phyloP scores from a whole-genome alignment of 176 grass and related monocot species.

The Stipa capillata region DNA sequence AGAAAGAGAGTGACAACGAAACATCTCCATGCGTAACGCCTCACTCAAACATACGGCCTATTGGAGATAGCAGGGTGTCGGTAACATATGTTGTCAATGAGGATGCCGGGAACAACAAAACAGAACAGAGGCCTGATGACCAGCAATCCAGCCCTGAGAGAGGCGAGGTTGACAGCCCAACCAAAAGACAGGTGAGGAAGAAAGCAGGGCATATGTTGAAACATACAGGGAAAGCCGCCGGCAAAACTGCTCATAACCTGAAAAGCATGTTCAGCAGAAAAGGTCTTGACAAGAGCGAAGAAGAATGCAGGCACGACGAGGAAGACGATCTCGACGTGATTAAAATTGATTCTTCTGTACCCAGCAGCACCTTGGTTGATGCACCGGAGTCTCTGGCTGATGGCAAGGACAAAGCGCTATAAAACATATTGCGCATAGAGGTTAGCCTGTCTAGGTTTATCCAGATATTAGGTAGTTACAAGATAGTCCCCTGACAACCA shows the following conservation, averaged over 20 bases:
- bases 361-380: background rate
- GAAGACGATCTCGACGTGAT: background rate
- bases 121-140: background rate
- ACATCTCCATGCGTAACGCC: conserved; percentile 26
- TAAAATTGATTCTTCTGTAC: background rate
- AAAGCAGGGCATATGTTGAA: conserved; percentile 59
- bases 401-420: background rate
- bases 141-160: conserved; percentile 14
- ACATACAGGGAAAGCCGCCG: conserved; percentile 41
- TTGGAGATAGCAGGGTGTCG: conserved; percentile 59
- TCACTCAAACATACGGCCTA: conserved; percentile 32
- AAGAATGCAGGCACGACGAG: conserved; percentile 23
- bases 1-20: conserved; percentile 20
- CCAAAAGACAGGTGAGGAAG: conserved; percentile 36
- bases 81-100: conserved; percentile 45
- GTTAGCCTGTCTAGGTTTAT: background rate
- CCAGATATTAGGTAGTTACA: background rate
- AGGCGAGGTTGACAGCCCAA: conserved; percentile 19
- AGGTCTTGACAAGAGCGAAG: conserved; percentile 40
- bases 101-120: conserved; percentile 5
- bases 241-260: conserved; percentile 41
- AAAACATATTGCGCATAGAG: background rate
- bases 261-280: conserved; percentile 60
- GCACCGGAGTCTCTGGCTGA: background rate
- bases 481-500: background rate